Conservation (phyloP, 495 filamentous ascomycete genomes). For the Penicillium daleae region DNA sequence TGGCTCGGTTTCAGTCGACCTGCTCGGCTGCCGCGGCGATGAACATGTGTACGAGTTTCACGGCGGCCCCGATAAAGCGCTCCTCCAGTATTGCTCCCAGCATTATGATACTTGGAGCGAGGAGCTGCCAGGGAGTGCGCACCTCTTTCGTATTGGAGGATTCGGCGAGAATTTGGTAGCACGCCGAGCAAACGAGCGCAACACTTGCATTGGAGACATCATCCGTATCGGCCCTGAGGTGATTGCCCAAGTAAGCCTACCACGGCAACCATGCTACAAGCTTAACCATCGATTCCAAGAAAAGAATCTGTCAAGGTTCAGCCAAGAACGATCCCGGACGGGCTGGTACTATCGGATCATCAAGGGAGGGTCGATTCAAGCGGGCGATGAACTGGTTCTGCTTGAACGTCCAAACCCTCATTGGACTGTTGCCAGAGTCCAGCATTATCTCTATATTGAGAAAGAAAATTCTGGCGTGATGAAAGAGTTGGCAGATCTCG, state of each 20-base stretch:
- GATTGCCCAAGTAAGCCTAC: constrained; percentile 12
- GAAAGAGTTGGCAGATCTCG: constrained; percentile 6
- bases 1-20: constrained; percentile 5
- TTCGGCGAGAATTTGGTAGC: constrained; percentile 18
- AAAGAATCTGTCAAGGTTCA: constrained; percentile 9
- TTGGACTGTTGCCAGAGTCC: constrained; percentile 13
- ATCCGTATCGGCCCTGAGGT: constrained; percentile 11
- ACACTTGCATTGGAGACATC: constrained; percentile 18
- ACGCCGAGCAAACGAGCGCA: constrained; percentile 9
- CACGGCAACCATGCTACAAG: constrained; percentile 20
- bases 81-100: constrained; percentile 12
- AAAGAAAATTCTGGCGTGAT: constrained; percentile 11
- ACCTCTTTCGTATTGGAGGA: constrained; percentile 2
- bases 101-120: constrained; percentile 14
- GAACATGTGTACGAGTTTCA: constrained; percentile 18
- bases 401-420: constrained; percentile 6
- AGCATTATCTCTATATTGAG: constrained; percentile 17
- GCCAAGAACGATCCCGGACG: constrained; percentile 8
- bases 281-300: constrained; percentile 17
- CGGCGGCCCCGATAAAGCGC: constrained; percentile 18
- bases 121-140: constrained; percentile 6
- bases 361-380: constrained; percentile 7
- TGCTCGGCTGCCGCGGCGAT: constrained; percentile 13
- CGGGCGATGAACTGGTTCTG: constrained; percentile 12
- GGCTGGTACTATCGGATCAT: constrained; percentile 20